Evolutionary conservation across 225 moss, liverwort and hornwort genomes (phyloP), one percentile per base, ranked within the genome.

Genomic region (Thuidium tamariscinum): DNA sequence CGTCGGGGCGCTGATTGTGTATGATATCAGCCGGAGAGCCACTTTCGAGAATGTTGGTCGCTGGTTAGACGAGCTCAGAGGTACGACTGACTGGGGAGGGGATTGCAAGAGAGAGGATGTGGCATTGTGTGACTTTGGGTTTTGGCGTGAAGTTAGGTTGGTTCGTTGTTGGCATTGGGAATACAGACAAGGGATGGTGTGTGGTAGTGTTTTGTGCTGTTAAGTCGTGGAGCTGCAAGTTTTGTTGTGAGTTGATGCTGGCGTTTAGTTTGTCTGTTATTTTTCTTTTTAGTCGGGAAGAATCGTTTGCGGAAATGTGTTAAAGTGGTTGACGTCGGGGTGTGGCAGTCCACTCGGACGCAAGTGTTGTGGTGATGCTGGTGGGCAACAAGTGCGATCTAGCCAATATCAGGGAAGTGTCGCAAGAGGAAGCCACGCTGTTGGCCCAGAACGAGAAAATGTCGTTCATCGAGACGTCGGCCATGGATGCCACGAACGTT

Each of bases 371-470:
- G 82, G 95, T 98, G 85, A 98, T 98, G 96, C 91, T 96, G 59
- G 97, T 98, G 73, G 97, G 97, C 37, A 98, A 98, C 91, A 98
- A 98, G 87, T 98, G 96, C 79, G 98, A 96, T 89, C 92, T 98
- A 67, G 92, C 95, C 59, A 89, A 95, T n/a, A 93, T 95, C 73
- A 87, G 95, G 80, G 98, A 95, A 80, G 89, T 98, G 30, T 90
- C 93, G 11, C 90, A 93, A 44, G 98, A 95, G 74, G 96, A 95
- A 64, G 94, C 95, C 49, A 96, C 95, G 2, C 87, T 89, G 60
- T 84, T 96, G 49, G 96, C 98, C 21, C 95, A 96, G 90, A 92
- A 51, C 74, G 98, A 98, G 91, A 94, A 92, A 83, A 88, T 96
- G 89, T 95, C 95, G 65, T 95, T 98, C 74, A 94, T 96, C 62